Evolutionary conservation across 805 yeast genomes (phyloP).

Genomic region (Saturnispora bothae): DNA sequence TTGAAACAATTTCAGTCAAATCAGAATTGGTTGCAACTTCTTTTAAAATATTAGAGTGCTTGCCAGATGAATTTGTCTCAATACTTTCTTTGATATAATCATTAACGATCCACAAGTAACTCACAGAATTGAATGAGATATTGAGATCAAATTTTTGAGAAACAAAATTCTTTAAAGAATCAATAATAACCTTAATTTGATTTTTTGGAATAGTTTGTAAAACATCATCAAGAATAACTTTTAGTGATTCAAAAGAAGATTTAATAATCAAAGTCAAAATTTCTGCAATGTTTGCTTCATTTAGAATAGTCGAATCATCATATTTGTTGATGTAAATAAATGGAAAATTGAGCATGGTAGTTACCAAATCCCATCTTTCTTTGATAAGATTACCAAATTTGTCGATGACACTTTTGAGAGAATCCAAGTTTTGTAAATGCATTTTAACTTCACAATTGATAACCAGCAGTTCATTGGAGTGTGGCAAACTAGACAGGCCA

Average conservation of each 20-base stretch:
- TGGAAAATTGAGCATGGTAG: slow-evolving; percentile 50
- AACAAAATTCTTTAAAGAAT: slow-evolving; percentile 62
- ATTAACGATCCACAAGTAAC: slow-evolving; percentile 87
- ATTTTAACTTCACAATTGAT: slow-evolving; percentile 59
- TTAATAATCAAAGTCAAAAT: slow-evolving; percentile 44
- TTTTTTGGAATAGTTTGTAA: slow-evolving; percentile 56
- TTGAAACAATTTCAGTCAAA: slow-evolving; percentile 12
- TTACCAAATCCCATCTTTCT: slow-evolving; percentile 60
- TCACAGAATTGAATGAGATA: slow-evolving; percentile 82
- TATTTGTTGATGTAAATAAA: slow-evolving; percentile 33
- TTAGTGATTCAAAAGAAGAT: slow-evolving; percentile 72
- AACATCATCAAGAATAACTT: slow-evolving; percentile 79
- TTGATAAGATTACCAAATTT: slow-evolving; percentile 56
- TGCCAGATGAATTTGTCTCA: slow-evolving; percentile 10
- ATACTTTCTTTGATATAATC: slow-evolving; percentile 47
- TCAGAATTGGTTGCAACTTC: slow-evolving; percentile 17
- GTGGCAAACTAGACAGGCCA: slow-evolving; percentile 29
- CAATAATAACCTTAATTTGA: slow-evolving; percentile 57
- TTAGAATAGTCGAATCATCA: slow-evolving; percentile 17
- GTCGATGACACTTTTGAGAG: slow-evolving; percentile 65
- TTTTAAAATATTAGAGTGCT: background rate
- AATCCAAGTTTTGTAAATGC: slow-evolving; percentile 48
- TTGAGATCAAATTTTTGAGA: slow-evolving; percentile 66
- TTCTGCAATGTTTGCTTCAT: slow-evolving; percentile 31
- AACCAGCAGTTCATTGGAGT: slow-evolving; percentile 33